Percentiles rank a stretch among this genome's conserved stretches.
Evolutionary conservation across 1,284 basidiomycete species (phyloP).

Genomic region (Papiliotrema nemorosa): DNA sequence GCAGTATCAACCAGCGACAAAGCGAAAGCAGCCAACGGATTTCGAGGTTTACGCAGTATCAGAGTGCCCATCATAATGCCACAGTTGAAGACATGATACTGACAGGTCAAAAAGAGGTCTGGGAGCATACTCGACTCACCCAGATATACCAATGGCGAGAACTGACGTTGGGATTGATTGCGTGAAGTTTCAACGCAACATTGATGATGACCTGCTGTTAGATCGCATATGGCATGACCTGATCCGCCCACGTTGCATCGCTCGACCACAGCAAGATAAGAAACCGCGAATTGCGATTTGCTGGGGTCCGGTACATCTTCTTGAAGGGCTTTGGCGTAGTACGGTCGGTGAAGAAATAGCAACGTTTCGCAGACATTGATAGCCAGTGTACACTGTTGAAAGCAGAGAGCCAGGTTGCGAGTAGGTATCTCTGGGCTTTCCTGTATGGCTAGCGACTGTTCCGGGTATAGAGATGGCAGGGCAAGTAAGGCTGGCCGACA

Average conservation of each 20-base stretch:
- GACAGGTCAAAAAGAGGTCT: too few species aligned
- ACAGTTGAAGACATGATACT: too few species aligned
- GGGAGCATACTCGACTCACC: too few species aligned
- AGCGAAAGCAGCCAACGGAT: too few species aligned
- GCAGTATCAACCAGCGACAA: too few species aligned
- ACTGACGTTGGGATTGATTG: slow-evolving; percentile 23
- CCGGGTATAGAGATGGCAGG: too few species aligned
- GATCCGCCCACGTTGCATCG: slow-evolving; percentile 24
- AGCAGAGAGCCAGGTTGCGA: slow-evolving; percentile 19
- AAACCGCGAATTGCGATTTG: slow-evolving; percentile 16
- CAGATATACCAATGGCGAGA: too few species aligned
- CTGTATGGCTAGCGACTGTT: slow-evolving; percentile 13
- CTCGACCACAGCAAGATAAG: slow-evolving; percentile 31
- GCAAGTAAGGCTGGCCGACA: too few species aligned
- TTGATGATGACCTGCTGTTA: slow-evolving; percentile 25
- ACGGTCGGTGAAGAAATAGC: slow-evolving; percentile 29
- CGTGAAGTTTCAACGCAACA: slow-evolving; percentile 22
- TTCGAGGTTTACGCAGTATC: too few species aligned
- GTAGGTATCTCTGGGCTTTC: slow-evolving; percentile 19
- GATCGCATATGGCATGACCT: background rate
- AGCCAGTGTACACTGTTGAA: slow-evolving; percentile 27
- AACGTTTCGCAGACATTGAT: slow-evolving; percentile 28
- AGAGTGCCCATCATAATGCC: too few species aligned
- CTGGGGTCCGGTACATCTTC: slow-evolving; percentile 26
- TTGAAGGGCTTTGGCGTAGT: slow-evolving; percentile 30